A percentile compares a stretch with the other conserved stretches of the same genome.
Evolutionary conservation across 140 eudicot species (phyloP).

Genomic region (Stevia rebaudiana): DNA sequence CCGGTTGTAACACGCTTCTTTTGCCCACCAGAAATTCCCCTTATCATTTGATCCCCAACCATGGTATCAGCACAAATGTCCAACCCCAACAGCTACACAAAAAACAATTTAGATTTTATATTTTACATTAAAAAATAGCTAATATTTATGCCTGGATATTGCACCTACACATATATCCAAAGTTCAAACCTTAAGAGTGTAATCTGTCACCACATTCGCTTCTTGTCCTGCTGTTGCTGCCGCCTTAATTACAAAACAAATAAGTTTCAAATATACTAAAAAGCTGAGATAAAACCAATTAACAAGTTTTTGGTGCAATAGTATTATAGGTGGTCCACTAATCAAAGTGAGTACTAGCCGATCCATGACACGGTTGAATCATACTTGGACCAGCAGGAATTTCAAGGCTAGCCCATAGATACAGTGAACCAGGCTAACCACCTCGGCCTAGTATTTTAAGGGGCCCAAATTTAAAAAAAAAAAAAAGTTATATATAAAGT

Average conservation of each 20-base stretch:
- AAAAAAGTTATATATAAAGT: too few relatives aligned
- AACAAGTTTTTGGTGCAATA: neutral
- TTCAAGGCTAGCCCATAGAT: too few relatives aligned
- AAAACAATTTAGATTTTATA: neutral
- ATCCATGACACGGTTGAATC: too few relatives aligned
- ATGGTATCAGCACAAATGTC: conserved; percentile 81
- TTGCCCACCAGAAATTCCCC: conserved; percentile 94
- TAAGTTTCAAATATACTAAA: neutral
- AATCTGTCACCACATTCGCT: conserved; percentile 59
- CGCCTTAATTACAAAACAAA: conserved; percentile 32
- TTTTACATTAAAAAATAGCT: neutral
- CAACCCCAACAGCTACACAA: conserved; percentile 69
- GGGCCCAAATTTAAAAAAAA: too few relatives aligned
- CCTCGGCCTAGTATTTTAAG: too few relatives aligned
- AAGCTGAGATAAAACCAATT: neutral
- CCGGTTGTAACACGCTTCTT: conserved; percentile 84
- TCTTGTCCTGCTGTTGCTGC: conserved; percentile 61
- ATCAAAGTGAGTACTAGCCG: too few relatives aligned
- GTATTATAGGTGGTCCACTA: neutral
- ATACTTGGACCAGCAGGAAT: too few relatives aligned
- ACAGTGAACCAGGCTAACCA: too few relatives aligned
- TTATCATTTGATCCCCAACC: conserved; percentile 87
- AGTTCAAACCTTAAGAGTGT: conserved; percentile 47
- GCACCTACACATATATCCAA: neutral
- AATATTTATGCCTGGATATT: neutral